Conservation (phyloP, 345 rosid species). For the Eucalyptus cloeziana region DNA sequence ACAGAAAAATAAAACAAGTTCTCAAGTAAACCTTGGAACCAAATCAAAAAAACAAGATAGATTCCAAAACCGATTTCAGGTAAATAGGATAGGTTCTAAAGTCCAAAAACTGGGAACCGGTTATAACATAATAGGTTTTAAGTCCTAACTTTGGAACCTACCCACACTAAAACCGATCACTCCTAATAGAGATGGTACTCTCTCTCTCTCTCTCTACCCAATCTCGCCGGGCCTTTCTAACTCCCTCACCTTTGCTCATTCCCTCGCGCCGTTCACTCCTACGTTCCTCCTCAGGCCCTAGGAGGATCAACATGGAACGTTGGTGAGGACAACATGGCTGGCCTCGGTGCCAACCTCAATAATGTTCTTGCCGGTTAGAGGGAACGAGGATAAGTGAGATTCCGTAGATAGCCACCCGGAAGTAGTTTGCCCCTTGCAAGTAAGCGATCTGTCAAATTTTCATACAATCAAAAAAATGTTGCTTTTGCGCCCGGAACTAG, state of each 20-base stretch:
- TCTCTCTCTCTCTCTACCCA: no score
- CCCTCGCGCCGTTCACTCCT: not conserved
- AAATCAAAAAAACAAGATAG: no score
- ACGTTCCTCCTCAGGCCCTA: not conserved
- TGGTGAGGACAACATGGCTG: not conserved
- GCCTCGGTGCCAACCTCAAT: not conserved
- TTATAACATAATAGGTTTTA: rapidly evolving
- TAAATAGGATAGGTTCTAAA: no score
- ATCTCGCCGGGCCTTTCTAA: no score
- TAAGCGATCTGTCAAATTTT: not conserved
- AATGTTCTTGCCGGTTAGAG: not conserved
- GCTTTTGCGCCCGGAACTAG: not conserved
- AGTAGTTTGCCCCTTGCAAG: not conserved
- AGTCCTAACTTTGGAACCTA: rapidly evolving
- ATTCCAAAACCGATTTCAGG: rapidly evolving
- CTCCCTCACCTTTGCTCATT: no score
- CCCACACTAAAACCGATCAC: no score
- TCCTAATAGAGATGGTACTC: no score
- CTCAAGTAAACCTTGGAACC: no score
- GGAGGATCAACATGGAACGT: not conserved
- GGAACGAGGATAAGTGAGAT: rapidly evolving
- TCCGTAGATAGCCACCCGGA: not conserved
- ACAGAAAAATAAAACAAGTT: no score
- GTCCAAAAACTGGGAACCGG: rapidly evolving
- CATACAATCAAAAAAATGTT: no score